Evolutionary conservation across 2,329 filamentous ascomycete genomes (phyloP).

Genomic region (Apiospora sp.): DNA sequence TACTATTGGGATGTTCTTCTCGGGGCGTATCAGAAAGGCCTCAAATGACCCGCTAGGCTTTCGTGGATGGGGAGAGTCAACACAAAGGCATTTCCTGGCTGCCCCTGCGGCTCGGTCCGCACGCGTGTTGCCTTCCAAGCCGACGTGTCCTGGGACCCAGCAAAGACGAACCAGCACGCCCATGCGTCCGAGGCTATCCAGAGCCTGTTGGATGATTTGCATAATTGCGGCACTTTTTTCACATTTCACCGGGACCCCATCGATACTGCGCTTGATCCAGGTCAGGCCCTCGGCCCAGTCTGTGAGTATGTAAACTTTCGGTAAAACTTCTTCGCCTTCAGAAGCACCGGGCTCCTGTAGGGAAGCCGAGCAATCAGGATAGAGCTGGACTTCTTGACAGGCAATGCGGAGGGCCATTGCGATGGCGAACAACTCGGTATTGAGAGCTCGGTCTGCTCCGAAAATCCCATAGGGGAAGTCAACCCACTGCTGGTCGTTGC

Average conservation of each 20-base stretch:
- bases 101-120: neutral
- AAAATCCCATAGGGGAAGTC: neutral
- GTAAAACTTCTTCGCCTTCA: neutral
- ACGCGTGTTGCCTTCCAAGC: neutral
- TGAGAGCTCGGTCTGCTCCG: neutral
- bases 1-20: neutral
- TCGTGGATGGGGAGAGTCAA: neutral
- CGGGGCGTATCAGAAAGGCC: neutral
- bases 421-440: constrained; percentile 7
- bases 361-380: neutral
- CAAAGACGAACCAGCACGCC: neutral
- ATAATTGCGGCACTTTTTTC: neutral
- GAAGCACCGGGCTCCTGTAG: neutral
- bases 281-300: neutral
- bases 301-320: neutral
- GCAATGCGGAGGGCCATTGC: neutral
- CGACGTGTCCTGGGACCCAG: neutral
- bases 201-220: neutral
- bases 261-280: neutral
- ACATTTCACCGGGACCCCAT: neutral
- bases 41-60: neutral
- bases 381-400: neutral
- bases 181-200: neutral
- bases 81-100: neutral
- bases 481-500: neutral